Conservation (phyloP, 2,329 filamentous ascomycete genomes). For the Byssothecium circinans region DNA sequence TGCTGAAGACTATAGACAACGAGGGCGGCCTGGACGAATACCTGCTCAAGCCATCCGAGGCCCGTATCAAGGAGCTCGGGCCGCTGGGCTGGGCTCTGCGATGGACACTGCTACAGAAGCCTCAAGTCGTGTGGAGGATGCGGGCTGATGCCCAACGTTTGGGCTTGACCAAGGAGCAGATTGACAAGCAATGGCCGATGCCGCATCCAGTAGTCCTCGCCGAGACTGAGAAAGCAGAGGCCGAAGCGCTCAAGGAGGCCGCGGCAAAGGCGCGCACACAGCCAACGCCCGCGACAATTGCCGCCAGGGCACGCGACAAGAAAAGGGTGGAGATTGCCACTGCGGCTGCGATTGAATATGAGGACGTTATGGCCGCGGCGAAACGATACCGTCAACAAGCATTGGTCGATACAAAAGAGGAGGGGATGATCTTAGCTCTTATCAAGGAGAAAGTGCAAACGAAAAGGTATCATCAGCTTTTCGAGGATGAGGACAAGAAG, state of each 20-base stretch:
- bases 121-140: conserved; percentile 66
- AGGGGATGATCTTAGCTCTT: conserved; percentile 29
- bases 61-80: conserved; percentile 81
- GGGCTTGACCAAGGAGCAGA: conserved; percentile 59
- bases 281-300: too few species aligned
- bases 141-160: conserved; percentile 64
- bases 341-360: conserved; percentile 18
- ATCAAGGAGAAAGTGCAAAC: conserved; percentile 22
- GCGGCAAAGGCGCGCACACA: conserved; percentile 4
- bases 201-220: conserved; percentile 18
- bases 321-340: not conserved
- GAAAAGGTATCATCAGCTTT: conserved; percentile 1
- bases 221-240: conserved; percentile 12
- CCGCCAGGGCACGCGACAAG: not conserved
- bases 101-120: conserved; percentile 85
- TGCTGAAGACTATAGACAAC: conserved; percentile 70
- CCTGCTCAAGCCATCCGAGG: conserved; percentile 76
- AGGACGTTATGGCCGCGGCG: conserved; percentile 16
- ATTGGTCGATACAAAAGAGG: conserved; percentile 26
- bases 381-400: conserved; percentile 20
- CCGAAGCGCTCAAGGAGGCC: conserved; percentile 5
- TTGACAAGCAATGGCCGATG: conserved; percentile 37
- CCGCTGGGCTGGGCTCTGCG: conserved; percentile 87
- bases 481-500: not conserved
- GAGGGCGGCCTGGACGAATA: conserved; percentile 91